A percentile compares a stretch with the other conserved stretches of the same genome.
These are phyloP conservation scores for Pichia sporocuriosa DNA, from an alignment of 805 yeast genomes.

Conservation along the genomic window DNA sequence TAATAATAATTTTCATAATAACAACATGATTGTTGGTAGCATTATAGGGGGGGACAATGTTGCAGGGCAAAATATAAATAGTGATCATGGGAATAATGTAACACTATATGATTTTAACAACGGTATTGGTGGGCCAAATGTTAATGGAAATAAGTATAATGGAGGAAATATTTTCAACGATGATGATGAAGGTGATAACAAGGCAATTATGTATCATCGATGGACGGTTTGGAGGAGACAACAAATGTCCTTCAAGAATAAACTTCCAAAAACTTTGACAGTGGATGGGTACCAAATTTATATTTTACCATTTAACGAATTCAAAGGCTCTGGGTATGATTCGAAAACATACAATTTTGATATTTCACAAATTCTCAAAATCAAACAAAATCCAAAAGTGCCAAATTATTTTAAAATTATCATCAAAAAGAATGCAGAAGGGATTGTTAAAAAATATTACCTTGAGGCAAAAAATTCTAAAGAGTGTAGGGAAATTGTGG, in stretches of 20 bases:
- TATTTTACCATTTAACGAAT: constrained; percentile 77
- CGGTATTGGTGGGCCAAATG: too few species aligned
- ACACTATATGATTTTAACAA: constrained; percentile 2
- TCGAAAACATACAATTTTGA: constrained; percentile 83
- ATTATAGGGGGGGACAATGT: neutral
- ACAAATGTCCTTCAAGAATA: constrained; percentile 71
- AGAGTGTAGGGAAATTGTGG: constrained; percentile 70
- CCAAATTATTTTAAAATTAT: constrained; percentile 79
- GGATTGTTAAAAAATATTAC: constrained; percentile 76
- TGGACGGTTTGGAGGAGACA: constrained; percentile 88
- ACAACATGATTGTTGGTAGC: neutral
- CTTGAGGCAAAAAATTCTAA: constrained; percentile 61
- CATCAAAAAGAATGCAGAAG: constrained; percentile 47
- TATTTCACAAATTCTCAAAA: constrained; percentile 63
- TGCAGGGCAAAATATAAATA: neutral
- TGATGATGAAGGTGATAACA: constrained; percentile 3
- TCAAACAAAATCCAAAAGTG: constrained; percentile 70
- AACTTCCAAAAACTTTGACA: constrained; percentile 77
- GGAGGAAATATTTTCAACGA: neutral
- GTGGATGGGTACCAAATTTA: constrained; percentile 94
- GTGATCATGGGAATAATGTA: neutral
- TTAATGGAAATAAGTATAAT: neutral
- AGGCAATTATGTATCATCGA: constrained; percentile 49
- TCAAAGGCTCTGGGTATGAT: constrained; percentile 52
- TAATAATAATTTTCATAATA: neutral